Evolutionary conservation across 192 early-diverging fungal genomes (phyloP), one percentile per base, ranked within the genome.

Genomic region (Mortierella claussenii): DNA sequence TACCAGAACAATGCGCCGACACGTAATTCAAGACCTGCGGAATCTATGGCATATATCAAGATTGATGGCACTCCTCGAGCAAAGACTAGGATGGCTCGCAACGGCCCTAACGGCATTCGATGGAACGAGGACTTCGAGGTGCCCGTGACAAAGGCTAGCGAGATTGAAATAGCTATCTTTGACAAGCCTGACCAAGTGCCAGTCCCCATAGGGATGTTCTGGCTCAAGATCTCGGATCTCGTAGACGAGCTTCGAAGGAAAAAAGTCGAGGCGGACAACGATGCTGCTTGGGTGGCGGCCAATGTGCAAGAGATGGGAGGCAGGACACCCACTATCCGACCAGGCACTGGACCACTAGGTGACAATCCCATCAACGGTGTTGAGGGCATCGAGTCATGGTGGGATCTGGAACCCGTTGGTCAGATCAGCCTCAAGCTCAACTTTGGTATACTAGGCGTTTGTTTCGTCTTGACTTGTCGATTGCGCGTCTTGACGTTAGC

Each of bases 181-280:
- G 98, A 99, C 78, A 95, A 82, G 80, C 85, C 80, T 33, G 90
- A 91, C 62, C 59, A 66, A 44, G 85, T 86, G 47, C 79, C 83
- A 58, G 85, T 88, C 33, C 85, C 97, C 33, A 83, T 97, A 64
- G 94, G 93, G 12, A 74, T 98, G 51, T 80, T 93, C 67, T 99
- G 98, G 98, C 87, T 98, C 46, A 95, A 95, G 60, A 87, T 98
- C 27, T 91, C 91, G 1, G 97, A 99, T 64, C 84, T 99, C 31
- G 92, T 92, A 46, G 94, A 97, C 57, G 95, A 92, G 21, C 75
- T 96, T 27, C 84, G 92, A 37, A 89, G 89, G 68, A 81, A 87
- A 60, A 89, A 94, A 78, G 82, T 90, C n/a, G 88, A 89, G 44
- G 84, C 87, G 15, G 88, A 84, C 48, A 86, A 83, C 58, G 84